Conservation (phyloP, 371 early-diverging fungal species). For the Conidiobolus incongruus region DNA sequence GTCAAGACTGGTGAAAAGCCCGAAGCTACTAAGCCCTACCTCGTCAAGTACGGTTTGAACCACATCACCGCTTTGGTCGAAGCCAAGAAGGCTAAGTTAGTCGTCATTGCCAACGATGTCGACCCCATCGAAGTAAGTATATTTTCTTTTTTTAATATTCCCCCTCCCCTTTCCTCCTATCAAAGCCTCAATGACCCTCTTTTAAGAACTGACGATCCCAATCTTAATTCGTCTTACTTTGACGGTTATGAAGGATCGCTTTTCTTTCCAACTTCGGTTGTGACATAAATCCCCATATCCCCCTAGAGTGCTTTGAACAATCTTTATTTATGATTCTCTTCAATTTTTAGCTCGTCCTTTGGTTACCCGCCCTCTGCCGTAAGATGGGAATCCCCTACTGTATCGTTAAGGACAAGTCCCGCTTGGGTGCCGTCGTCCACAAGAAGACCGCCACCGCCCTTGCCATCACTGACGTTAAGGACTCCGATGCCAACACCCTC, state of each 20-base stretch:
- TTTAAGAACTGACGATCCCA: too few relatives aligned
- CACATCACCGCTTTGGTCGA: slow-evolving; percentile 97
- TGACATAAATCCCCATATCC: too few relatives aligned
- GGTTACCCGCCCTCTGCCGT: slow-evolving; percentile 99
- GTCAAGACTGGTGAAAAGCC: slow-evolving; percentile 76
- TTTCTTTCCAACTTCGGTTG: too few relatives aligned
- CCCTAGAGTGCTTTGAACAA: not conserved
- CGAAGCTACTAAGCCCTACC: slow-evolving; percentile 81
- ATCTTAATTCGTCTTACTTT: too few relatives aligned
- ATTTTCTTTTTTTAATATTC: slow-evolving; percentile 9
- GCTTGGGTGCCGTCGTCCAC: slow-evolving; percentile 96
- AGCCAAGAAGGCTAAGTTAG: slow-evolving; percentile 96
- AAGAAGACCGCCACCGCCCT: slow-evolving; percentile 97
- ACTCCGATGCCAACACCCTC: slow-evolving; percentile 89
- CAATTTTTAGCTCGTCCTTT: slow-evolving; percentile 57
- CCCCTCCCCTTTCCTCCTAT: not conserved
- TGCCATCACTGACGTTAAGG: slow-evolving; percentile 82
- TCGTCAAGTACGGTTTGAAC: slow-evolving; percentile 98
- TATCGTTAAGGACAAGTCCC: slow-evolving; percentile 95
- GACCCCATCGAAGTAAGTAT: slow-evolving; percentile 80
- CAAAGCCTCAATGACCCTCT: slow-evolving; percentile 5
- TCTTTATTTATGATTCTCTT: not conserved
- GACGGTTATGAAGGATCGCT: too few relatives aligned
- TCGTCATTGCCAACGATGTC: slow-evolving; percentile 98
- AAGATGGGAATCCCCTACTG: slow-evolving; percentile 99